These are phyloP conservation scores for Aspergillus sp. DNA, from an alignment of 2,329 filamentous ascomycete species.

Conservation along the genomic window DNA sequence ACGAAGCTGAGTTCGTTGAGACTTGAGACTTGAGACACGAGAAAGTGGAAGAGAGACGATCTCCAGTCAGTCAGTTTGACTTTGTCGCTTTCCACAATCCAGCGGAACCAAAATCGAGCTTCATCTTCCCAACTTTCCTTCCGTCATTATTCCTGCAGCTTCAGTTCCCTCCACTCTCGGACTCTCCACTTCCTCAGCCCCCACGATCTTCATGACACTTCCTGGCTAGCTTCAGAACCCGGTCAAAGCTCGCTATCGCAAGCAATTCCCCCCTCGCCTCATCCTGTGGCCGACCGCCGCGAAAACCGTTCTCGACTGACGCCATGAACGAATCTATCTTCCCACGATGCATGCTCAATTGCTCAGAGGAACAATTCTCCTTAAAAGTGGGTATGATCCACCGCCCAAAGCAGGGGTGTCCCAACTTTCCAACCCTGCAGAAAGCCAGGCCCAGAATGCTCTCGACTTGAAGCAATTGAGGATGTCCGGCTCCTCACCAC, in stretches of 20 bases:
- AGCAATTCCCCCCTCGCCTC: slow-evolving; percentile 3
- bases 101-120: slow-evolving; percentile 5
- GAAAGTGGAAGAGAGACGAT: not conserved
- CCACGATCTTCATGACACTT: not conserved
- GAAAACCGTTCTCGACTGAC: not conserved
- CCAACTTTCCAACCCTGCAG: slow-evolving; percentile 5
- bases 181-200: not conserved
- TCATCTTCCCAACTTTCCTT: not conserved
- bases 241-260: not conserved
- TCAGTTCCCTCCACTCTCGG: not conserved
- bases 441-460: not conserved
- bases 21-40: not conserved
- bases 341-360: slow-evolving; percentile 1
- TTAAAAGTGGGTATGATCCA: slow-evolving; percentile 4
- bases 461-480: not conserved
- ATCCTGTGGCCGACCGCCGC: not conserved
- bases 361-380: slow-evolving; percentile 6
- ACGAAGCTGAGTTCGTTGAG: not conserved
- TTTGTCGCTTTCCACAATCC: slow-evolving; percentile 2
- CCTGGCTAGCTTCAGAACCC: not conserved
- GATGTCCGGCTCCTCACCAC: not conserved
- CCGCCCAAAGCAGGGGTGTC: slow-evolving; percentile 10
- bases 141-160: not conserved
- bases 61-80: not conserved
- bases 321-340: not conserved